A percentile compares a stretch with the other conserved stretches of the same genome.
Conservation (phyloP, 2,329 filamentous ascomycete species). For the Apiospora marii region DNA sequence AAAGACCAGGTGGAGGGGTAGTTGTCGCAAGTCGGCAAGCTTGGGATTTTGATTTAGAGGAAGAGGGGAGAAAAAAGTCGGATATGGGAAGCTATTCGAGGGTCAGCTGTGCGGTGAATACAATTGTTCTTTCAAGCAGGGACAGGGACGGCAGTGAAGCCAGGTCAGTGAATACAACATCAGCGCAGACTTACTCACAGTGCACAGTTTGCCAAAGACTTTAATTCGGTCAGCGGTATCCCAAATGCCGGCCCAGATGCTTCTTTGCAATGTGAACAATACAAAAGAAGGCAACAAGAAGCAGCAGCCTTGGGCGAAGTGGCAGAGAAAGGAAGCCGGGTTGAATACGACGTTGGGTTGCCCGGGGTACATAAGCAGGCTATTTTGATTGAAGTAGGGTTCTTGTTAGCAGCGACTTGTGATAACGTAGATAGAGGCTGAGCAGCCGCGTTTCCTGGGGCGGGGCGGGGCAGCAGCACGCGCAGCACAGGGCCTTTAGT, state of each 20-base stretch:
- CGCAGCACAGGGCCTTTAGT: neutral
- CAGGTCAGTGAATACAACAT: neutral
- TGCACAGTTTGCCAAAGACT: constrained; percentile 13
- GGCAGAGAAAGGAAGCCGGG: neutral
- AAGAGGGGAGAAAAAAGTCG: neutral
- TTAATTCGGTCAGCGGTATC: neutral
- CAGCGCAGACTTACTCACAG: neutral
- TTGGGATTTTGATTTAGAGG: neutral
- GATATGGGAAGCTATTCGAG: constrained; percentile 6
- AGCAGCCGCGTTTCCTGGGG: constrained; percentile 21
- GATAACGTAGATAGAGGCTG: constrained; percentile 20
- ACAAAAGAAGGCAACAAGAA: constrained; percentile 18
- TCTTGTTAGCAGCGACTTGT: constrained; percentile 11
- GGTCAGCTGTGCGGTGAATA: neutral
- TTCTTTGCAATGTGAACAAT: neutral
- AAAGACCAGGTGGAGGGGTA: neutral
- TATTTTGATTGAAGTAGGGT: neutral
- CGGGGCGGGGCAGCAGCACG: constrained; percentile 17
- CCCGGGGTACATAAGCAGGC: neutral
- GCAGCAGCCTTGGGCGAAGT: constrained; percentile 17
- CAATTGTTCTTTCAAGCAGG: neutral
- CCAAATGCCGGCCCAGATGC: neutral
- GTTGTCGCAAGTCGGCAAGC: constrained; percentile 5
- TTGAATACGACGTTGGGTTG: constrained; percentile 8
- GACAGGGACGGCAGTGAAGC: neutral